These are phyloP conservation scores for Chaetomiaceae sp. DNA, from an alignment of 2,329 filamentous ascomycete genomes.

Conservation along the genomic window DNA sequence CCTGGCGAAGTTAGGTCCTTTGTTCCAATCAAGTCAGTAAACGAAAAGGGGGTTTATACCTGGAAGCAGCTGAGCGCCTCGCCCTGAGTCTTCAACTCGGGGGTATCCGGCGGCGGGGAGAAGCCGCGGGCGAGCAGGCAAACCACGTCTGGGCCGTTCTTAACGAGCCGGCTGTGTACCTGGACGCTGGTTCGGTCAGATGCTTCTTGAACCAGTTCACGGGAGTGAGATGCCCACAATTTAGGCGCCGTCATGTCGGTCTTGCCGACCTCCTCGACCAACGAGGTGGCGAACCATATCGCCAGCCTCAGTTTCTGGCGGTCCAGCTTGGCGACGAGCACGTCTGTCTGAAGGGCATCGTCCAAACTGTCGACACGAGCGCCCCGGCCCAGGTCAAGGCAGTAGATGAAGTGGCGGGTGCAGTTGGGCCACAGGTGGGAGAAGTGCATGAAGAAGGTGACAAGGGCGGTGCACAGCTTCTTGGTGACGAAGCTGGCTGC, in stretches of 20 bases:
- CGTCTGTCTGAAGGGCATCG: conserved; percentile 38
- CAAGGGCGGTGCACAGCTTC: conserved; percentile 73
- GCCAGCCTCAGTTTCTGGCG: conserved; percentile 51
- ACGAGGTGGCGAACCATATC: conserved; percentile 59
- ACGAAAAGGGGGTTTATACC: conserved; percentile 38
- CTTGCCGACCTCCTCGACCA: conserved; percentile 65
- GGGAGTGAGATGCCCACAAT: conserved; percentile 39
- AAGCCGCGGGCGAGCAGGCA: conserved; percentile 39
- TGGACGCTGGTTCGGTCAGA: conserved; percentile 30
- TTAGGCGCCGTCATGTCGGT: conserved; percentile 58
- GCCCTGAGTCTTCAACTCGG: conserved; percentile 37
- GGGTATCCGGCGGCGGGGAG: conserved; percentile 24
- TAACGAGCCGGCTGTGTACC: conserved; percentile 38
- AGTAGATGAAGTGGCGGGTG: conserved; percentile 59
- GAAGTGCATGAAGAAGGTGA: conserved; percentile 70
- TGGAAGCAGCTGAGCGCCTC: conserved; percentile 60
- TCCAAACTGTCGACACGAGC: conserved; percentile 47
- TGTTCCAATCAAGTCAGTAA: neutral
- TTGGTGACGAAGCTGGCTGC: conserved; percentile 59
- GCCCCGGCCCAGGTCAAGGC: conserved; percentile 46
- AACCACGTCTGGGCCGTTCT: conserved; percentile 39
- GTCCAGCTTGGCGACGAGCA: conserved; percentile 43
- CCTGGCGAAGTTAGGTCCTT: conserved; percentile 38
- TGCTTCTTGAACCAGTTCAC: neutral
- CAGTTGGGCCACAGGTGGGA: conserved; percentile 63